Evolutionary conservation across 2,329 filamentous ascomycete genomes (phyloP).

Genomic region (Pleoardoris graminearum): DNA sequence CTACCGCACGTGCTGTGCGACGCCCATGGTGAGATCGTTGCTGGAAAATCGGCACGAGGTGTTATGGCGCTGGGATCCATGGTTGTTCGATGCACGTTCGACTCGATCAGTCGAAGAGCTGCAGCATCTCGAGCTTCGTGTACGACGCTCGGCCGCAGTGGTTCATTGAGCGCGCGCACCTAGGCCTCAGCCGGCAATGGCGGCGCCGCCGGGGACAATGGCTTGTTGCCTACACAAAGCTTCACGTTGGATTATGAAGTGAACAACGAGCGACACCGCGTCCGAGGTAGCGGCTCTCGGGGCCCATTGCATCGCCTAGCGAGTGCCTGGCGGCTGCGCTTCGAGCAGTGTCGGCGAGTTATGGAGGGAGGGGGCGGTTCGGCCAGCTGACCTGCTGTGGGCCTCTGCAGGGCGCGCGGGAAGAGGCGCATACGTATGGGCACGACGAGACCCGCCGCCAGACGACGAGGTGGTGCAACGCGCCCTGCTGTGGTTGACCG

Average conservation of each 20-base stretch:
- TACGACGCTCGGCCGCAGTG: constrained; percentile 31
- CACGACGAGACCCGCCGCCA: constrained; percentile 20
- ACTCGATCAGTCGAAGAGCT: constrained; percentile 33
- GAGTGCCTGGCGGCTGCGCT: neutral
- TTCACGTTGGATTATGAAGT: neutral
- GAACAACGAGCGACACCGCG: neutral
- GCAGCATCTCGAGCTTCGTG: constrained; percentile 24
- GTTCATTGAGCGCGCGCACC: constrained; percentile 28
- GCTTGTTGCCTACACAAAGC: constrained; percentile 16
- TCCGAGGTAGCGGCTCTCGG: constrained; percentile 1
- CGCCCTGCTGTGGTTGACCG: constrained; percentile 24
- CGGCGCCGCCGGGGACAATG: constrained; percentile 23
- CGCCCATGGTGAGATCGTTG: constrained; percentile 18
- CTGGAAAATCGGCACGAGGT: neutral
- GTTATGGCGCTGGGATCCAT: constrained; percentile 19
- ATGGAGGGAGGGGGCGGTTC: constrained; percentile 15
- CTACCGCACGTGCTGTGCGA: constrained; percentile 5
- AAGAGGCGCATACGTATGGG: neutral
- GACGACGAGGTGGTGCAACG: constrained; percentile 31
- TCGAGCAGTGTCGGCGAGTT: constrained; percentile 13
- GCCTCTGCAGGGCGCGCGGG: neutral
- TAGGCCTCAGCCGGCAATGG: constrained; percentile 13
- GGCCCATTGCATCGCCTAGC: neutral
- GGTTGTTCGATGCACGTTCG: constrained; percentile 27
- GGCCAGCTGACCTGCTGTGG: constrained; percentile 21